Percentiles rank a stretch among this genome's conserved stretches.
phyloP scores from a whole-genome alignment of 1,284 basidiomycete genomes.

The Boletus semigastroideus region DNA sequence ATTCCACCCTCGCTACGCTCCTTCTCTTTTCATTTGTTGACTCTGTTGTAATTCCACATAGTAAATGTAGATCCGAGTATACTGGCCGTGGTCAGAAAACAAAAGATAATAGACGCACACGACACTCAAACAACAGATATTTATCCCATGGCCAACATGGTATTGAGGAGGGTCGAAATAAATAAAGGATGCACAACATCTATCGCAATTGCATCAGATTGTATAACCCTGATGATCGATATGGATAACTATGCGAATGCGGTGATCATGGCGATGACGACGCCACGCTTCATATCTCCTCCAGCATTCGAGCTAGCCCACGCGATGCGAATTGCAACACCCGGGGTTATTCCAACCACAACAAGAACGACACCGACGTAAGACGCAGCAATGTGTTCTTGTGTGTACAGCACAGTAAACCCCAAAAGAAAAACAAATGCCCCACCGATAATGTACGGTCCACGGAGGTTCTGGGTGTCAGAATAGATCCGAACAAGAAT shows the following conservation, averaged over 20 bases:
- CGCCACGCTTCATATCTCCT: background rate
- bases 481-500: background rate
- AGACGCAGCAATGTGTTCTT: slow-evolving; percentile 32
- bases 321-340: slow-evolving; percentile 29
- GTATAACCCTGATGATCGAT: no score
- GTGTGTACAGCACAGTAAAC: background rate
- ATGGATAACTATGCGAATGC: background rate
- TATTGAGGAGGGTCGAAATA: slow-evolving; percentile 47
- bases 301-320: background rate
- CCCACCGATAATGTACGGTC: background rate
- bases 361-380: slow-evolving; percentile 55
- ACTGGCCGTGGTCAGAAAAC: slow-evolving; percentile 1
- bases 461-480: background rate
- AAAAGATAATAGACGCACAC: slow-evolving; percentile 26
- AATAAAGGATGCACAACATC: slow-evolving; percentile 45
- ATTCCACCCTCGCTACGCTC: slow-evolving; percentile 41
- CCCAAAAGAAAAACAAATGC: background rate
- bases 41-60: slow-evolving; percentile 41
- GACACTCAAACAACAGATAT: slow-evolving; percentile 46
- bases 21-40: slow-evolving; percentile 43
- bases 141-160: slow-evolving; percentile 49
- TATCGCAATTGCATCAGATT: slow-evolving; percentile 7
- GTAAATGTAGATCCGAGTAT: slow-evolving; percentile 18
- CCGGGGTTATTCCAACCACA: slow-evolving; percentile 52
- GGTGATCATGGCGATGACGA: background rate